phyloP scores from a whole-genome alignment of 2,329 filamentous ascomycete genomes.

The Thermoascus crustaceus region DNA sequence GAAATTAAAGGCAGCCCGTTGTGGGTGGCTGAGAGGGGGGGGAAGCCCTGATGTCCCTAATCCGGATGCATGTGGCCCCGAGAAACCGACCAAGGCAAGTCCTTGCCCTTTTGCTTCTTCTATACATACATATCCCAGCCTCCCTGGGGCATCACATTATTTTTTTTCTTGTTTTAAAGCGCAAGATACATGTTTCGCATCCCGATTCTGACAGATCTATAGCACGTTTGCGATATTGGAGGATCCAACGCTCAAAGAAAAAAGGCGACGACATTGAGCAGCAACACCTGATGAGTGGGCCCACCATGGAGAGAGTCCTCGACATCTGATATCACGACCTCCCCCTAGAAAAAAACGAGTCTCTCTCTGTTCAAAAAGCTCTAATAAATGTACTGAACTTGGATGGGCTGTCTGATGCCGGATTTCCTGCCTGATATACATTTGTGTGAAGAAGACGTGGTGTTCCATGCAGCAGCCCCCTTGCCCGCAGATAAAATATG shows the following conservation, averaged over 20 bases:
- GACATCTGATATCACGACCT: constrained; percentile 15
- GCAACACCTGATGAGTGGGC: constrained; percentile 14
- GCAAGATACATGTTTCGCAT: no score
- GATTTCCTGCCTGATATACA: not conserved
- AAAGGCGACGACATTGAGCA: no score
- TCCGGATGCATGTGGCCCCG: not conserved
- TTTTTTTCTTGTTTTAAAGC: no score
- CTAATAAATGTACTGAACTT: not conserved
- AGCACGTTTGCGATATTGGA: no score
- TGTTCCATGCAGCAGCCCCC: constrained; percentile 1
- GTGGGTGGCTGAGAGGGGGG: not conserved
- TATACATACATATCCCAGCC: no score
- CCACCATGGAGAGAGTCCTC: constrained; percentile 17
- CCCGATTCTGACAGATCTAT: no score
- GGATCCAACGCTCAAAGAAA: no score
- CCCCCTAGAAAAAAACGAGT: constrained; percentile 8
- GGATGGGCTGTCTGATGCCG: not conserved
- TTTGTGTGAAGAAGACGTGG: not conserved
- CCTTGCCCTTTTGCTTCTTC: no score
- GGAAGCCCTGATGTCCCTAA: not conserved
- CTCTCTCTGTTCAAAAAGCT: not conserved
- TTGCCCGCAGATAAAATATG: constrained; percentile 16
- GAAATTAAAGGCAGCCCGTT: not conserved
- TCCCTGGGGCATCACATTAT: no score
- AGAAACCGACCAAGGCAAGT: not conserved